Base-by-base conservation (phyloP, 345 rosid species). In the Kernera saxatilis region DNA sequence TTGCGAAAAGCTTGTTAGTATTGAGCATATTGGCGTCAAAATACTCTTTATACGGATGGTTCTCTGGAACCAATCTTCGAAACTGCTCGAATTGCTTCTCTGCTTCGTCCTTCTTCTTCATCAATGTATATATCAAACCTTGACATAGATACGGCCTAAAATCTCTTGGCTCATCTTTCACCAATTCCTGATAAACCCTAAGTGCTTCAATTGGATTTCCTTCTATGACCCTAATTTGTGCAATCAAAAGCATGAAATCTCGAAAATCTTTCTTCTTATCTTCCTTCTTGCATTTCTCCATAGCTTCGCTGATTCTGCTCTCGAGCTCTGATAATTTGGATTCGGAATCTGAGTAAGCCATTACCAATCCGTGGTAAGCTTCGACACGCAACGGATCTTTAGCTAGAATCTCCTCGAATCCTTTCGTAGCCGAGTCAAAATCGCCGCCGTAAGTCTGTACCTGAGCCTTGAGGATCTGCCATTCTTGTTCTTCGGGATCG, bases 81-180 rank as follows among this genome's bases (percentile, higher is more conserved):
- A 87, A 93, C 85, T 85, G 82, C 39, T 86, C 87, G 64, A 93
- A 91, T 51, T 87, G 84, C 64, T 84, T 86, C 81, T 89, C 96
- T 1, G 97, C 98, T 79, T 86, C 88, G 3, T 81, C 93, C 56
- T 80, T 85, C 88, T 84, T 87, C 83, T 82, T 84, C 91, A 87
- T 27, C 81, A 93, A 58, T 13, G 93, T 80, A 52, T 93, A 91
- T 19, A 93, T 83, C 50, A 93, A 79, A 49, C 96, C 97, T 72
- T 87, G 96, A 51, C 97, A 93, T 48, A 91, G 74, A 54, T 91
- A 91, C 0, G 98, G 98, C 74, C 97, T 84, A 53, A 87, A 93
- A 78, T 93, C 98, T 70, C 77, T 81, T 0, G 98, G 98, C 67
- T 93, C 97, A 76, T 93, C 97, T 59, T 82, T 88, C 66, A 77